Evolutionary conservation across 768 basidiomycete species (phyloP).

Genomic region (Plicaturopsis crispa): DNA sequence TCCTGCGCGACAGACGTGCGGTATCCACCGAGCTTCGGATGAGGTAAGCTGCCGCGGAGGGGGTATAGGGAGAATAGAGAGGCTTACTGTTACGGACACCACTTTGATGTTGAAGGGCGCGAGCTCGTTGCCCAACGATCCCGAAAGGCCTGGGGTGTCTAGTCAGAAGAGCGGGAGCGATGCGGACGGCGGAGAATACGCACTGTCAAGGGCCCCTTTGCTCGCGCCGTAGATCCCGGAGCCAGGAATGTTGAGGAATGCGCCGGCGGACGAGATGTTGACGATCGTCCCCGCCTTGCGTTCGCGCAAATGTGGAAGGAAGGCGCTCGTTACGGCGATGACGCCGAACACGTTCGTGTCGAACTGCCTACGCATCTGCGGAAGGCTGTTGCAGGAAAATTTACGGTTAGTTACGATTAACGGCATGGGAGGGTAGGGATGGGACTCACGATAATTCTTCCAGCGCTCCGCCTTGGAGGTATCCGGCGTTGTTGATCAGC

Average conservation of each 20-base stretch:
- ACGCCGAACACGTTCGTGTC: conserved; percentile 40
- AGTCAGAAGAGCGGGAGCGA: not conserved
- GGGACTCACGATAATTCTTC: conserved; percentile 22
- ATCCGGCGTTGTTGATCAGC: conserved; percentile 39
- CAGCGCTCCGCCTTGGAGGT: conserved; percentile 17
- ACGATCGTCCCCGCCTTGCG: conserved; percentile 33
- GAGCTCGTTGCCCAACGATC: conserved; percentile 27
- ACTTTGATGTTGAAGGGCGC: conserved; percentile 15
- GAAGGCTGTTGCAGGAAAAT: conserved; percentile 16
- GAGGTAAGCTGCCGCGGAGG: no score
- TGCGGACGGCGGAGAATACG: not conserved
- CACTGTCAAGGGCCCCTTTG: conserved; percentile 31
- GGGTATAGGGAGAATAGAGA: no score
- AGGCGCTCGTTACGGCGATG: conserved; percentile 34
- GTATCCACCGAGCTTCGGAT: conserved; percentile 15
- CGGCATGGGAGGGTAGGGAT: not conserved
- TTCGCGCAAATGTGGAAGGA: conserved; percentile 40
- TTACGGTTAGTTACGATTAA: not conserved
- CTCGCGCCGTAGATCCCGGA: conserved; percentile 28
- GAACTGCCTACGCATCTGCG: conserved; percentile 5
- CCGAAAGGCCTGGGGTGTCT: conserved; percentile 24
- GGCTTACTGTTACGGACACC: conserved; percentile 13
- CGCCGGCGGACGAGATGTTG: conserved; percentile 34
- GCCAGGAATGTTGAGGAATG: conserved; percentile 12
- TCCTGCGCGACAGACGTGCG: conserved; percentile 11